A percentile compares a stretch with the other conserved stretches of the same genome.
Conservation (phyloP, 129 eudicot genomes). For the Kitagawia praeruptora region DNA sequence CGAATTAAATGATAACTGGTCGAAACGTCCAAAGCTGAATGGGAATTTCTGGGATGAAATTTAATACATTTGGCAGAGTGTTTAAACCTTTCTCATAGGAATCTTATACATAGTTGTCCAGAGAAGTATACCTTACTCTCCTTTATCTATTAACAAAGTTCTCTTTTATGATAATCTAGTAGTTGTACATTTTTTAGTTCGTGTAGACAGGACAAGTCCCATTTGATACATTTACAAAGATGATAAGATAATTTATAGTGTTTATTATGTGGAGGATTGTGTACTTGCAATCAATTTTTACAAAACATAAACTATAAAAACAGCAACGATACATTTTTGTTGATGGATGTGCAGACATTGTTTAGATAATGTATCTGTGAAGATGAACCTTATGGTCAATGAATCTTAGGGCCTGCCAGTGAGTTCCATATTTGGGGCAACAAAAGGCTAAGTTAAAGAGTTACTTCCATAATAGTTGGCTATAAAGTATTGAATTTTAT, state of each 20-base stretch:
- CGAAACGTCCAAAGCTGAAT: neutral
- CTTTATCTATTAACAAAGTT: neutral
- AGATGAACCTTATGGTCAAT: neutral
- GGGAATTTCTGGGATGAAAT: neutral
- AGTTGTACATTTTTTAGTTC: neutral
- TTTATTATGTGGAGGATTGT: neutral
- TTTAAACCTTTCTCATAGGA: neutral
- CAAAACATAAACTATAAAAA: neutral
- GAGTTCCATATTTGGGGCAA: neutral
- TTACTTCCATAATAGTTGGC: neutral
- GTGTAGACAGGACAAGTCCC: neutral
- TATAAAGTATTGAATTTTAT: neutral
- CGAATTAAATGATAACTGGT: neutral
- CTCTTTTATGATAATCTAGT: neutral
- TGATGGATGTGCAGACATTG: neutral
- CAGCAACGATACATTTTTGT: neutral
- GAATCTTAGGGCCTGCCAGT: neutral
- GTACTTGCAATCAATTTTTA: neutral
- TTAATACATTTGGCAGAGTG: neutral
- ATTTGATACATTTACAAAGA: neutral
- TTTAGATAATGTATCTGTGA: neutral
- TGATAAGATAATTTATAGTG: neutral
- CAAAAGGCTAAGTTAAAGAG: neutral
- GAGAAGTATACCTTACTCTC: neutral
- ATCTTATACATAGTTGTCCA: neutral